A percentile compares a stretch with the other conserved stretches of the same genome.
Evolutionary conservation across 345 rosid genomes (phyloP).

Genomic region (Gossypium anomalum): DNA sequence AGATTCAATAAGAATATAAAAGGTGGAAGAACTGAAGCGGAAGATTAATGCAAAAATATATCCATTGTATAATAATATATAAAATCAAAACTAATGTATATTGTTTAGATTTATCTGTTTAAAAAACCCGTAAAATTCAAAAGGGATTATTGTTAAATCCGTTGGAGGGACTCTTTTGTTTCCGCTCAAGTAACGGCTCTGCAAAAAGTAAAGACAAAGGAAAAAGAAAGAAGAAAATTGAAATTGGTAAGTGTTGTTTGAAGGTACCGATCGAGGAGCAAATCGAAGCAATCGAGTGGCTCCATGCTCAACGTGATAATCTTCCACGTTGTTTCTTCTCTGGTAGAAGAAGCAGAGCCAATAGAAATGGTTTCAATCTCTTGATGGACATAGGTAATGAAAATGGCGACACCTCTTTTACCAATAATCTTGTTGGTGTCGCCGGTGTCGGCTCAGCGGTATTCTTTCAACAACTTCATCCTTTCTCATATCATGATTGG

Average conservation of each 20-base stretch:
- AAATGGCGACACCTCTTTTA: conserved; percentile 23
- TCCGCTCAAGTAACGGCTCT: not conserved
- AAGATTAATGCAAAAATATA: no score
- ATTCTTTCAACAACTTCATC: conserved; percentile 53
- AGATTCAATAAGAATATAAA: no score
- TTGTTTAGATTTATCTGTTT: no score
- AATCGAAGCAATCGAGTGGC: conserved; percentile 79
- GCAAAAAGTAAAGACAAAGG: no score
- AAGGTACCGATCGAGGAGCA: conserved; percentile 60
- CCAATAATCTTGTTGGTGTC: conserved; percentile 47
- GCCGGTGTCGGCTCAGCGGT: conserved; percentile 87
- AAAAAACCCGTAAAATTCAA: no score
- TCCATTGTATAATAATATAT: no score
- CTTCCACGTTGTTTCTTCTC: conserved; percentile 82
- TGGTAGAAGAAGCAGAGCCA: conserved; percentile 38
- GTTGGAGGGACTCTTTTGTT: not conserved
- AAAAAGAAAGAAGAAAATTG: not conserved
- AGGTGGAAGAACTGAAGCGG: no score
- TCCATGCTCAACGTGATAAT: conserved; percentile 55
- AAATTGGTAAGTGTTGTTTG: not conserved
- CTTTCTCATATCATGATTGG: conserved; percentile 79
- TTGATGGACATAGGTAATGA: conserved; percentile 33
- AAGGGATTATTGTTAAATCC: not conserved
- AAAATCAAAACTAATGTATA: no score
- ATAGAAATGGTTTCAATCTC: conserved; percentile 26